Percentiles rank a stretch among this genome's conserved stretches.
These are phyloP conservation scores for Debaryomyces sp. DNA, from an alignment of 1,139 yeast species.

Conservation along the genomic window DNA sequence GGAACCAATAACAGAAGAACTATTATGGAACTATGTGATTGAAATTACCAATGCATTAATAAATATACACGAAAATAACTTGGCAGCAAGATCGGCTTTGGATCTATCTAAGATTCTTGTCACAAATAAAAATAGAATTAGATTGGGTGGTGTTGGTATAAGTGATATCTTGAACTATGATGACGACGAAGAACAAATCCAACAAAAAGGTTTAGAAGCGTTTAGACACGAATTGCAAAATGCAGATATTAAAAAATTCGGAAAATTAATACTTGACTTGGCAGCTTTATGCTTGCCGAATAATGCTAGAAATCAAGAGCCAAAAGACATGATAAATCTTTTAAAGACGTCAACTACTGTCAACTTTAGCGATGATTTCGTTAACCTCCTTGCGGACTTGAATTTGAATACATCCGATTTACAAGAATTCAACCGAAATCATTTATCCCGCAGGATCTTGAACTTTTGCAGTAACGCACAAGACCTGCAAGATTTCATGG, in stretches of 20 bases:
- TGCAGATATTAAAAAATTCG: constrained; percentile 59
- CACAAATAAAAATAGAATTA: constrained; percentile 69
- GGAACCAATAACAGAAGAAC: constrained; percentile 60
- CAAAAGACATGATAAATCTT: constrained; percentile 13
- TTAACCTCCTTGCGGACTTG: constrained; percentile 20
- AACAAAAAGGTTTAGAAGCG: constrained; percentile 6
- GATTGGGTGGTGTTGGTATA: constrained; percentile 73
- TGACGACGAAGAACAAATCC: constrained; percentile 29
- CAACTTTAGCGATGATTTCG: constrained; percentile 26
- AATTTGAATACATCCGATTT: constrained; percentile 19
- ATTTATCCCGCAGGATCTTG: constrained; percentile 44
- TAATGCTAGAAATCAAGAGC: constrained; percentile 19
- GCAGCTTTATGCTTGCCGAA: constrained; percentile 47
- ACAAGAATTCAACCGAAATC: constrained; percentile 32
- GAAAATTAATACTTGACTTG: constrained; percentile 59
- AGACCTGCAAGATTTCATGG: constrained; percentile 63
- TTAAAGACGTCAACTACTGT: constrained; percentile 21
- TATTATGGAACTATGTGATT: constrained; percentile 73
- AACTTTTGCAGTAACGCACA: constrained; percentile 56
- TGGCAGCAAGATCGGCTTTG: constrained; percentile 63
- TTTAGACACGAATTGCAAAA: constrained; percentile 37
- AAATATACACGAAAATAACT: constrained; percentile 60
- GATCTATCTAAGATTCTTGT: constrained; percentile 72
- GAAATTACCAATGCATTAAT: constrained; percentile 73
- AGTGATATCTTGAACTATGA: constrained; percentile 62